phyloP scores from a whole-genome alignment of 345 rosid genomes.

The Eucalyptus polyanthemos region DNA sequence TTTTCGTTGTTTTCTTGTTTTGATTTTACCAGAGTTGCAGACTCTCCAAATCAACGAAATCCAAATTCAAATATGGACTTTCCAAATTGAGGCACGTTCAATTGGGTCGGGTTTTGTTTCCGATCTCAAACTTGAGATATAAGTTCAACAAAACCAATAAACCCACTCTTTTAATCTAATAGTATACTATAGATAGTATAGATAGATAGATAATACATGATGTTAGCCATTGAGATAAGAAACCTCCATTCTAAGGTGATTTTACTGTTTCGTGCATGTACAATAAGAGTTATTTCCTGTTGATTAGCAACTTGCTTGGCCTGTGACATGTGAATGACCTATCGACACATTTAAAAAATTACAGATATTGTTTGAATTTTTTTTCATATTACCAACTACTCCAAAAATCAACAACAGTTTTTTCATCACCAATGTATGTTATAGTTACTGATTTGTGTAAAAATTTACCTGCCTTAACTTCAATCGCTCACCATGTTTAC shows the following conservation, averaged over 20 bases:
- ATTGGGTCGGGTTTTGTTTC: neutral
- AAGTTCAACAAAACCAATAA: neutral
- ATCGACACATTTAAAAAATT: neutral
- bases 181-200: neutral
- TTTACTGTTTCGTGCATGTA: neutral
- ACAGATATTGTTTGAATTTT: fast-evolving
- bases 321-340: neutral
- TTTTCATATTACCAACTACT: neutral
- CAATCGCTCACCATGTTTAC: too few relatives aligned
- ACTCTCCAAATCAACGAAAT: too few relatives aligned
- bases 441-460: neutral
- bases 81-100: neutral
- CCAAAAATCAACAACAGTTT: neutral
- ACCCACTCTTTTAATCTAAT: neutral
- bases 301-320: neutral
- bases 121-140: neutral
- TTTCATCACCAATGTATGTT: neutral
- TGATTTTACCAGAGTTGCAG: too few relatives aligned
- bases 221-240: neutral
- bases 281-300: neutral
- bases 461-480: neutral
- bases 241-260: neutral
- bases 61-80: neutral
- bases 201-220: neutral
- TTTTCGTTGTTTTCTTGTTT: too few relatives aligned